Conservation (phyloP, 257 asterid species). For the Solanum appendiculatum region DNA sequence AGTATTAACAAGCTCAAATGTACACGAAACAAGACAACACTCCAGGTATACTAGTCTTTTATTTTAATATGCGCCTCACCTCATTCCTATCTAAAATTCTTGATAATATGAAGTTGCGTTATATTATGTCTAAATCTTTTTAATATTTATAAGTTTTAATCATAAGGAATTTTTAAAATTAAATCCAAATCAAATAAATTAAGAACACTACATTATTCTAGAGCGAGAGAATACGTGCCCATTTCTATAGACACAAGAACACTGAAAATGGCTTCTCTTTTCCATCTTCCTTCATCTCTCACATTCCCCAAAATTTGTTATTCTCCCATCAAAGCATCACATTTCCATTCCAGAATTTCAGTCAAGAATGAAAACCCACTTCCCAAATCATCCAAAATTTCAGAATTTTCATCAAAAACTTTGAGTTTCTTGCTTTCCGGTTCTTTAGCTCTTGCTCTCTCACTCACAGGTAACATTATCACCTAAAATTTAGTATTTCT, state of each 20-base stretch:
- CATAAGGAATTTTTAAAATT: too few species aligned
- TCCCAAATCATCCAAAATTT: slow-evolving; percentile 14
- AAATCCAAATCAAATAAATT: neutral
- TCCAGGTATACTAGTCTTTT: too few species aligned
- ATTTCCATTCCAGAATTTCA: neutral
- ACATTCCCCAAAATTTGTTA: neutral
- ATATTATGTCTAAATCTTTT: rapidly evolving
- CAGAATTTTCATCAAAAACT: slow-evolving; percentile 39
- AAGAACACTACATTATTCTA: neutral
- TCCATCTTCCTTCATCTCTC: slow-evolving; percentile 27
- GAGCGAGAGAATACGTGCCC: neutral
- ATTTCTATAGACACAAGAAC: neutral
- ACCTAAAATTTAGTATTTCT: neutral
- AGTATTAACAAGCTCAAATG: too few species aligned
- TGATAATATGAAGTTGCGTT: too few species aligned
- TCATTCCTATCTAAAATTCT: rapidly evolving
- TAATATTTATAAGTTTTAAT: too few species aligned
- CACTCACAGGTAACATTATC: slow-evolving; percentile 47
- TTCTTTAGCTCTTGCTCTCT: slow-evolving; percentile 58
- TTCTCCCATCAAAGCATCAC: slow-evolving; percentile 17
- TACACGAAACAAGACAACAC: too few species aligned
- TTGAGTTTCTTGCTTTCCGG: slow-evolving; percentile 50
- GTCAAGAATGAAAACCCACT: slow-evolving; percentile 1
- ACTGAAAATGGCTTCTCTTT: slow-evolving; percentile 29
- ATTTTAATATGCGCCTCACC: too few species aligned